These are phyloP conservation scores for Euphrasia confusa DNA, from an alignment of 257 asterid genomes.

Conservation along the genomic window DNA sequence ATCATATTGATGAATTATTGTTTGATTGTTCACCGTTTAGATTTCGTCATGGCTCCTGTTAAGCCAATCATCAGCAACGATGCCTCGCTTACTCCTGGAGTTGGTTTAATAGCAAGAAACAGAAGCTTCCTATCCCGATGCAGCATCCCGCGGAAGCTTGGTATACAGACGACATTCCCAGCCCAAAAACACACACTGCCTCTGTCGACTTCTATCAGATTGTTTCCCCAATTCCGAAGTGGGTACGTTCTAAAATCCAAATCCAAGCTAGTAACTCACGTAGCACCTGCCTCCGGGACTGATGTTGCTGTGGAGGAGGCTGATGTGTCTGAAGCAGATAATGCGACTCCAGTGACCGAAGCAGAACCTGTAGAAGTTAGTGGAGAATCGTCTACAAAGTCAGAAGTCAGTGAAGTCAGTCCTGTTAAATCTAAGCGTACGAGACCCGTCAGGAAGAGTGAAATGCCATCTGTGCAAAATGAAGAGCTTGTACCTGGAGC, in stretches of 20 bases:
- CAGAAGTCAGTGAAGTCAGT: constrained; percentile 36
- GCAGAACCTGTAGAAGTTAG: constrained; percentile 34
- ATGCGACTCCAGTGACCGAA: constrained; percentile 33
- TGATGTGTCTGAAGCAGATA: constrained; percentile 35
- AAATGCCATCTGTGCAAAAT: constrained; percentile 80
- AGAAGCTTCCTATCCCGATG: constrained; percentile 41
- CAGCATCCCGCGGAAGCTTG: constrained; percentile 36
- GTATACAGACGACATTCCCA: constrained; percentile 37
- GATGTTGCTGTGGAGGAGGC: constrained; percentile 77
- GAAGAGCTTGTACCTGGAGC: constrained; percentile 82
- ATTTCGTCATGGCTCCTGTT: constrained; percentile 51
- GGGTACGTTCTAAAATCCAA: constrained; percentile 40
- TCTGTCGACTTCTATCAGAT: constrained; percentile 63
- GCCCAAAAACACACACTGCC: constrained; percentile 53
- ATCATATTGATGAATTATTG: constrained; percentile 29
- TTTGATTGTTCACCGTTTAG: constrained; percentile 26
- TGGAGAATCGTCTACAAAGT: constrained; percentile 35
- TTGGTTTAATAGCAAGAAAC: constrained; percentile 34
- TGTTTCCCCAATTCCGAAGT: constrained; percentile 70
- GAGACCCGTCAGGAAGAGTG: constrained; percentile 69
- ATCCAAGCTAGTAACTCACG: constrained; percentile 37
- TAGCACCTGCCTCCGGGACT: constrained; percentile 52
- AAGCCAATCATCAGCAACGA: constrained; percentile 43
- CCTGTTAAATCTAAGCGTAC: constrained; percentile 47
- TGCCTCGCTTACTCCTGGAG: constrained; percentile 40